phyloP scores from a whole-genome alignment of 2,329 filamentous ascomycete genomes.

The Macrophomina tecta region DNA sequence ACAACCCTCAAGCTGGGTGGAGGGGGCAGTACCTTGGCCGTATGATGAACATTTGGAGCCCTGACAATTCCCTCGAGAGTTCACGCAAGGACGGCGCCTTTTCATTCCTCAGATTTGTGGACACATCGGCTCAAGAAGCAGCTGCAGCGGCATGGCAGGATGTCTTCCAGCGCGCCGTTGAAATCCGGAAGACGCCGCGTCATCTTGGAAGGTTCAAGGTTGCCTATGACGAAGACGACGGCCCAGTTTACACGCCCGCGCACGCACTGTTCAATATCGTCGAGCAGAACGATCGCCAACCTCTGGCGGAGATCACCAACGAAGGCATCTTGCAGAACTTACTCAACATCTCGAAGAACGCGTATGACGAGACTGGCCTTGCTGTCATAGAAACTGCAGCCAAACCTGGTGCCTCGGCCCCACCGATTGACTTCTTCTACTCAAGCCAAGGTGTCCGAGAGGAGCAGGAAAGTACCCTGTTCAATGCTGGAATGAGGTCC shows the following conservation, averaged over 20 bases:
- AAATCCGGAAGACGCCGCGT: constrained; percentile 58
- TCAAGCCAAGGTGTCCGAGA: constrained; percentile 66
- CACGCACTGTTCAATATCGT: constrained; percentile 85
- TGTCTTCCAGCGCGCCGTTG: constrained; percentile 75
- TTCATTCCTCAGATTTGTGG: constrained; percentile 88
- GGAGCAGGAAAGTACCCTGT: constrained; percentile 77
- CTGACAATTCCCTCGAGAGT: constrained; percentile 75
- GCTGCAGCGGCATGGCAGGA: constrained; percentile 72
- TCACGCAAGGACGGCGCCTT: constrained; percentile 70
- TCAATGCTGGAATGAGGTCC: constrained; percentile 78
- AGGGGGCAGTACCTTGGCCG: constrained; percentile 76
- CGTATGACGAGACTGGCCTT: constrained; percentile 74
- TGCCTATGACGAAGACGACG: constrained; percentile 70
- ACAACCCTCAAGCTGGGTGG: constrained; percentile 81
- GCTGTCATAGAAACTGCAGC: constrained; percentile 81
- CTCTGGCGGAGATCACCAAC: constrained; percentile 71
- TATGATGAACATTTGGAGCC: constrained; percentile 88
- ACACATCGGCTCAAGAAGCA: constrained; percentile 75
- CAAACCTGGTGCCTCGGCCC: constrained; percentile 78
- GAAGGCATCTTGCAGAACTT: constrained; percentile 77
- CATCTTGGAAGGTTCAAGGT: constrained; percentile 71
- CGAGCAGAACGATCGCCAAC: constrained; percentile 68
- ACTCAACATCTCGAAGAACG: constrained; percentile 75
- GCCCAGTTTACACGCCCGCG: constrained; percentile 69
- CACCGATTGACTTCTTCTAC: constrained; percentile 81